Evolutionary conservation across 129 eudicot genomes (phyloP).

Genomic region (Scalesia atractyloides): DNA sequence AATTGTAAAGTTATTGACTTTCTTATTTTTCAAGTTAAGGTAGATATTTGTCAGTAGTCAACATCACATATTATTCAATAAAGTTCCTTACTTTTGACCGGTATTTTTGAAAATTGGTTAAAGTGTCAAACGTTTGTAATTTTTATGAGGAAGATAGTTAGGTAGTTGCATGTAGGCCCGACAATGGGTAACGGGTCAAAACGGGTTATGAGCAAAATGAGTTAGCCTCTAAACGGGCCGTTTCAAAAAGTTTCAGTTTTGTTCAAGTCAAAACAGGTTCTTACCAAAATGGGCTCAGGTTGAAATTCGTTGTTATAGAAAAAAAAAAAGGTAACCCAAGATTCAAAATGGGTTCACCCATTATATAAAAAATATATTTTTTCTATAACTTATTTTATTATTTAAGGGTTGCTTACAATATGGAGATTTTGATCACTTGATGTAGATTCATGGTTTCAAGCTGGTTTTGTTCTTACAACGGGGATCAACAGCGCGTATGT

Average conservation of each 20-base stretch:
- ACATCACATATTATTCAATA: neutral
- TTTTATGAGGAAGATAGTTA: neutral
- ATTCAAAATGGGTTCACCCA: too few relatives aligned
- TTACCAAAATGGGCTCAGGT: too few relatives aligned
- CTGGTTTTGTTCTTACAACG: conserved; percentile 86
- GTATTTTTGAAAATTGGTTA: neutral
- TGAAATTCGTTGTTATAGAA: too few relatives aligned
- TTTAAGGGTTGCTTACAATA: conserved; percentile 7
- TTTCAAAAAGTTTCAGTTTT: too few relatives aligned
- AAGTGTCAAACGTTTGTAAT: neutral
- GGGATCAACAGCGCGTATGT: conserved; percentile 96
- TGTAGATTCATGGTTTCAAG: conserved; percentile 99
- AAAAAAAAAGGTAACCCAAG: too few relatives aligned
- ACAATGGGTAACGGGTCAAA: too few relatives aligned
- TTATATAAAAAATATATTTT: too few relatives aligned
- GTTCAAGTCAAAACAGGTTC: too few relatives aligned
- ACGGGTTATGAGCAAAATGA: too few relatives aligned
- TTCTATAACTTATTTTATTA: neutral
- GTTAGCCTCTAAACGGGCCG: too few relatives aligned
- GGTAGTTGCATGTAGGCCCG: neutral
- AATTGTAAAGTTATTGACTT: conserved; percentile 1
- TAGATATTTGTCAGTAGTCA: neutral
- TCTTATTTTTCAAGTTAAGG: neutral
- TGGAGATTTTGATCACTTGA: conserved; percentile 3
- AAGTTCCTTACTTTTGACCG: neutral